Evolutionary conservation across 2,329 filamentous ascomycete genomes (phyloP).

Genomic region (Orbilia javanica): DNA sequence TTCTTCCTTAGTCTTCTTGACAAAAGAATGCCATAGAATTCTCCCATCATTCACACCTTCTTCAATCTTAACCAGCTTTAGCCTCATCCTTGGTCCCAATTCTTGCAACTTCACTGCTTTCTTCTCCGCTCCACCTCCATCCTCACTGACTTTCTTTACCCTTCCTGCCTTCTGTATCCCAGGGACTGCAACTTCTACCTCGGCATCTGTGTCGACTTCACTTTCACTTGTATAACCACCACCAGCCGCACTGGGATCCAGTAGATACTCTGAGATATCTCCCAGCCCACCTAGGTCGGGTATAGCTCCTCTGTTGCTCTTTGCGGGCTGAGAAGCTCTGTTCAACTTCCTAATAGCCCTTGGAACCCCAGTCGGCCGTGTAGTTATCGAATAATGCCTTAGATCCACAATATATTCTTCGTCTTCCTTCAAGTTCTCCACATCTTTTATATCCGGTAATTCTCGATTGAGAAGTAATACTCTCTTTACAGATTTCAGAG

Average conservation of each 20-base stretch:
- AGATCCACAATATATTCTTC: constrained; percentile 81
- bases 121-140: constrained; percentile 67
- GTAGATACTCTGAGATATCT: constrained; percentile 94
- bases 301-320: constrained; percentile 74
- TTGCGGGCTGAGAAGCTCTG: constrained; percentile 69
- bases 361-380: constrained; percentile 84
- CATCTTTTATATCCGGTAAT: constrained; percentile 68
- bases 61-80: constrained; percentile 94
- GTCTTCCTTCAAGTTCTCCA: constrained; percentile 68
- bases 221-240: constrained; percentile 90
- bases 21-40: constrained; percentile 97
- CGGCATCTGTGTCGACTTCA: constrained; percentile 92
- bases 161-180: constrained; percentile 72
- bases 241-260: constrained; percentile 79
- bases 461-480: constrained; percentile 92
- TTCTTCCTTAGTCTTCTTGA: constrained; percentile 85
- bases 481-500: constrained; percentile 90
- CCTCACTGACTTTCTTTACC: constrained; percentile 66
- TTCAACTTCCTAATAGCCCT: constrained; percentile 86
- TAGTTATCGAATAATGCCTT: constrained; percentile 94
- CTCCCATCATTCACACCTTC: constrained; percentile 91
- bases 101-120: constrained; percentile 92
- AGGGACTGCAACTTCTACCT: constrained; percentile 83
- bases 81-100: constrained; percentile 86
- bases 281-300: constrained; percentile 91